Evolutionary conservation across 2,329 filamentous ascomycete genomes (phyloP), one percentile per base, ranked within the genome.

Genomic region (Fusarium stilboides): DNA sequence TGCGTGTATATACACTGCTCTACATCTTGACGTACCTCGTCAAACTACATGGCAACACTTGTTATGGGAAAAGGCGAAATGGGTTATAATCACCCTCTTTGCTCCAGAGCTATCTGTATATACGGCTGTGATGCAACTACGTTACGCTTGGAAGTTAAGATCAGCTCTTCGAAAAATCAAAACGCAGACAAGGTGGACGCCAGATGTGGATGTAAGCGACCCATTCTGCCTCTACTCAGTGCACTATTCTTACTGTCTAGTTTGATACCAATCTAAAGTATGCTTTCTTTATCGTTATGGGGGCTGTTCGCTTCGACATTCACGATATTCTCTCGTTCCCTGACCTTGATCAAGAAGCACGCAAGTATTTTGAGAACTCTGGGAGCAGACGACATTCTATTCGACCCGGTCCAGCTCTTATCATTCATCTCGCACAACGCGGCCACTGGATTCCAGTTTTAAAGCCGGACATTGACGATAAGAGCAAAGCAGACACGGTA

Each of bases 181-280:
- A 8, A 47, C 20, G 15, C 13, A 15, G 15, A 44, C 9, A 0
- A 14, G 5, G 1, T 28, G 33, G 15, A 8, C 6, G 9, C 8
- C 6, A 1, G 42, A 59, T 6, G 33, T 6, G 7, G 20, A 42
- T 17, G 42, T 49, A 49, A 9, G 26, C 6, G 6, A 10, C 1
- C 5, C 19, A 3, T 4, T 2, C 3, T 3, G 1, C 22, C 1
- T n/a, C 22, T 1, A 1, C 0, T 6, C 1, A 4, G 17, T 14
- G 4, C 3, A 7, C n/a, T 12, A 10, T 5, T 13, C 13, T 4
- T 15, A 5, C 0, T 1, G 2, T 4, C 22, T 17, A 58, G 57
- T 42, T 60, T 4, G 20, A 58, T 1, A 49, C 58, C 3, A 28
- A 49, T 5, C 17, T 58, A 3, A 19, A 49, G 13, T 60, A 60